These are phyloP conservation scores for Emmonsiellopsis sp. DNA, from an alignment of 2,329 filamentous ascomycete species.

Conservation along the genomic window DNA sequence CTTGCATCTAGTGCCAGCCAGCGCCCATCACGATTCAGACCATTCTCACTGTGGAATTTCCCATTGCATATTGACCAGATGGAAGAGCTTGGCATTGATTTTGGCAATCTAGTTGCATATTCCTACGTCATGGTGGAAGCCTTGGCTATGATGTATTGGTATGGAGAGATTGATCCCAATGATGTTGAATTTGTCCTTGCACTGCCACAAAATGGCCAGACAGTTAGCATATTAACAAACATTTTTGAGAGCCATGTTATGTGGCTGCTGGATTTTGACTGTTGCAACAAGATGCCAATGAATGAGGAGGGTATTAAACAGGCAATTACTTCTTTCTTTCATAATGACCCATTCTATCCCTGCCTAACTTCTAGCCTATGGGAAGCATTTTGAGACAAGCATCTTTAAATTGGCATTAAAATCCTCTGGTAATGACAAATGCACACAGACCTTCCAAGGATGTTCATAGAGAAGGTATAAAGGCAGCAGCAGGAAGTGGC, in stretches of 20 bases:
- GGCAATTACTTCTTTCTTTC: slow-evolving; percentile 37
- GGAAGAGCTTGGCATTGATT: slow-evolving; percentile 31
- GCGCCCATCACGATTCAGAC: slow-evolving; percentile 16
- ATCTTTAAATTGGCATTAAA: slow-evolving; percentile 14
- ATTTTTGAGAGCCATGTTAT: slow-evolving; percentile 27
- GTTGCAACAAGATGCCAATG: slow-evolving; percentile 29
- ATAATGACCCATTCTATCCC: slow-evolving; percentile 47
- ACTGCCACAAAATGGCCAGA: slow-evolving; percentile 1
- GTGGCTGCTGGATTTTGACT: slow-evolving; percentile 44
- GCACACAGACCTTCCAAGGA: background rate
- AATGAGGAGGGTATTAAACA: slow-evolving; percentile 32
- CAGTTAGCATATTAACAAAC: slow-evolving; percentile 7
- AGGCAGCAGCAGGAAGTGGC: background rate
- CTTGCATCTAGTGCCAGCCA: no score
- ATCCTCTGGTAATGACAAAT: slow-evolving; percentile 1
- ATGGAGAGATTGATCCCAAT: slow-evolving; percentile 39
- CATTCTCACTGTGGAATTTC: slow-evolving; percentile 40
- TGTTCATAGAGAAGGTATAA: slow-evolving; percentile 7
- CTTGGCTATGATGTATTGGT: slow-evolving; percentile 45
- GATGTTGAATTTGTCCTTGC: slow-evolving; percentile 50
- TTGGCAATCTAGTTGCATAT: slow-evolving; percentile 21
- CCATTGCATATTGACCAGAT: slow-evolving; percentile 44
- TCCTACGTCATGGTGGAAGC: slow-evolving; percentile 41
- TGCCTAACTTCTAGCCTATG: slow-evolving; percentile 25
- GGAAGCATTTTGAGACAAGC: slow-evolving; percentile 19